Evolutionary conservation across 257 asterid species (phyloP), one percentile per base, ranked within the genome.

Genomic region (Henckelia pumila): DNA sequence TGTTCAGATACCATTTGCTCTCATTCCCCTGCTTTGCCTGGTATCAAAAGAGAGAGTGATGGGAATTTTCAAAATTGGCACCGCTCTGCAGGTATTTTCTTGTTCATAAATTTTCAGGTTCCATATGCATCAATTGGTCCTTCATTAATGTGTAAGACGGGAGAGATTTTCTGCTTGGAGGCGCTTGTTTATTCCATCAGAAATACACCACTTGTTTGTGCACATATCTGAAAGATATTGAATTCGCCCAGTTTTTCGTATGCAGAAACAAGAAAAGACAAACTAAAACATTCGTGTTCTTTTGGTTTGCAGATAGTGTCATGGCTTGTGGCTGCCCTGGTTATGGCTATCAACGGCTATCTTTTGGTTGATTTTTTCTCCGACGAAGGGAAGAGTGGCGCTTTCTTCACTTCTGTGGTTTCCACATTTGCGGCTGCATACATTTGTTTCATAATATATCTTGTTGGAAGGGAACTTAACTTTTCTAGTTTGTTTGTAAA

Each of bases 11-110:
- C 96, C 95, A 0, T 89, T 89, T 72, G 96, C 95, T 47, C 82
- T 89, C 26, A 86, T 89, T 70, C 96, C 95, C 19, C 92, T 89
- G 55, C 94, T 89, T 58, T 86, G 76, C 56, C 59, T 89, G 78
- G 95, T 89, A 49, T 82, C 96, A 4, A 89, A 83, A 81, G 92
- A 86, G 82, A 91, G 85, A 71, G 75, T 89, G 66, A 89, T 89
- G 96, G 95, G 95, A n/a, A 77, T 67, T 70, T 84, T 89, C 88
- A 86, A 85, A 57, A 83, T 89, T 22, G 95, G 96, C 72, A 23
- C 82, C 35, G 60, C 66, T 63, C 74, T 89, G 68, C 83, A 89
- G 96, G 95, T 89, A 82, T 40, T 19, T 49, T 40, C 30, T 25
- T 72, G 55, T 59, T 37, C 8, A 44, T 3, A 63, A 17, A 17